These are phyloP conservation scores for Filobasidium uniguttulatum DNA, from an alignment of 1,284 basidiomycete genomes.

Conservation along the genomic window DNA sequence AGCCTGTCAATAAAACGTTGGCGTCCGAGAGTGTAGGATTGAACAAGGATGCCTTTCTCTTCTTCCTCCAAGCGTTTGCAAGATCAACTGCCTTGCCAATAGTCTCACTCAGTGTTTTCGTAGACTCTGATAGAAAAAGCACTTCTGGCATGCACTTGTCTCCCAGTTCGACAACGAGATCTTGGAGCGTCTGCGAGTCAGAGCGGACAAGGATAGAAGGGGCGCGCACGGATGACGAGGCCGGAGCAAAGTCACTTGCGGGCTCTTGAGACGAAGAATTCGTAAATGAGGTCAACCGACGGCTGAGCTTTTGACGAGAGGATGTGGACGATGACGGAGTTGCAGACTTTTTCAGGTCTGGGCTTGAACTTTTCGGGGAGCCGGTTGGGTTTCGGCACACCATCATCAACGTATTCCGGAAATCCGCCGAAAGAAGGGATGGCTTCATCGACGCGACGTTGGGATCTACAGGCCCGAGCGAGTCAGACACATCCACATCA, in stretches of 20 bases:
- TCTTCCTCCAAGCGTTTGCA: neutral
- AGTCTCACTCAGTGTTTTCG: neutral
- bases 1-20: neutral
- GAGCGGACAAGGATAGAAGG: neutral
- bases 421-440: neutral
- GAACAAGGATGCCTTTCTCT: neutral
- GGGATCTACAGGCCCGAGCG: too few relatives aligned
- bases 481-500: neutral
- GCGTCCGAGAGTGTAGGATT: neutral
- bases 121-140: neutral
- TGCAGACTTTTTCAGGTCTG: neutral
- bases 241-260: too few relatives aligned
- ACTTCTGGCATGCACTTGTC: neutral
- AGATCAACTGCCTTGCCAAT: neutral
- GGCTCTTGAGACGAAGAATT: too few relatives aligned
- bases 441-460: neutral
- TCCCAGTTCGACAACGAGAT: neutral
- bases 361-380: neutral
- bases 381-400: neutral
- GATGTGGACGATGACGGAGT: neutral
- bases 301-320: neutral
- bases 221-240: too few relatives aligned
- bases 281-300: neutral
- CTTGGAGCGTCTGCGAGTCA: neutral
- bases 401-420: neutral